Conservation (phyloP, 441 rosid genomes). For the Gossypium lobatum region DNA sequence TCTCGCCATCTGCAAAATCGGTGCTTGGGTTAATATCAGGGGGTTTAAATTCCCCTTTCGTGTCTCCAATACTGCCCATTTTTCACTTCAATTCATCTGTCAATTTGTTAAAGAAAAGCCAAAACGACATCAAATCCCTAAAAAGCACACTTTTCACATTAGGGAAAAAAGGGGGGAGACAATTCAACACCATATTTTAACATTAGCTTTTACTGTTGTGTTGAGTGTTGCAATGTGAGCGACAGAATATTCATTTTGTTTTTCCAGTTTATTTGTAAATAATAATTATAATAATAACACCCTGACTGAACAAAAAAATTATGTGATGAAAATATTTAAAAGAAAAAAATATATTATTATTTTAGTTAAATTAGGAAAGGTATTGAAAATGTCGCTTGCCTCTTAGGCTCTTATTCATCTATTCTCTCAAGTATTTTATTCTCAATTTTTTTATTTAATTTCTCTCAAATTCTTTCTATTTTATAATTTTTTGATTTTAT, state of each 20-base stretch:
- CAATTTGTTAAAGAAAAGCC: background rate
- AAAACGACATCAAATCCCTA: background rate
- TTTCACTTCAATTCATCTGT: slow-evolving; percentile 22
- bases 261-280: too few relatives aligned
- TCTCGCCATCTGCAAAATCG: slow-evolving; percentile 20
- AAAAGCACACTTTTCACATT: background rate
- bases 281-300: too few relatives aligned
- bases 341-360: too few relatives aligned
- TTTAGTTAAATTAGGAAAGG: too few relatives aligned
- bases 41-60: slow-evolving; percentile 9
- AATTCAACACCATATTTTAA: background rate
- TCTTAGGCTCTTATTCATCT: too few relatives aligned
- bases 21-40: background rate
- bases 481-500: too few relatives aligned
- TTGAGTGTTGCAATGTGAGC: background rate
- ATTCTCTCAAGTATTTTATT: too few relatives aligned
- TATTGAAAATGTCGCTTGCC: too few relatives aligned
- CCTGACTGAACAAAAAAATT: too few relatives aligned
- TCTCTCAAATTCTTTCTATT: too few relatives aligned
- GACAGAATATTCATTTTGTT: background rate
- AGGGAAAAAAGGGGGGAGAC: background rate
- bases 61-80: slow-evolving; percentile 38
- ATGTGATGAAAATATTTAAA: too few relatives aligned
- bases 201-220: background rate
- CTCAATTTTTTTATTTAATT: too few relatives aligned